A percentile compares a stretch with the other conserved stretches of the same genome.
Conservation (phyloP, 495 filamentous ascomycete species). For the Hyaloscypha hepaticicola region DNA sequence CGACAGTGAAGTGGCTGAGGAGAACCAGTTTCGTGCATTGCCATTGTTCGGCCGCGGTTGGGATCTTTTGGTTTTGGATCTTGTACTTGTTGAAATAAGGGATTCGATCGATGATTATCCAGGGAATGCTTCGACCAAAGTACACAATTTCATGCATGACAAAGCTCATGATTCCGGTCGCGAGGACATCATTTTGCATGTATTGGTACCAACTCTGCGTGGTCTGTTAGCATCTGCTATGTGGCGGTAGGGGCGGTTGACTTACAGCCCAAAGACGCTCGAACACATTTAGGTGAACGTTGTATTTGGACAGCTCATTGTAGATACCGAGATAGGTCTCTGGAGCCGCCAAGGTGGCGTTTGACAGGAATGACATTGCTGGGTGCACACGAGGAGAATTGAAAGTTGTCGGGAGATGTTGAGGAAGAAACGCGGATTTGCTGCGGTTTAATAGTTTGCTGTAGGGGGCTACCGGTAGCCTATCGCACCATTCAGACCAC, state of each 20-base stretch:
- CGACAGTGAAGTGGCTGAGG: conserved; percentile 92
- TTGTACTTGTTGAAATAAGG: conserved; percentile 90
- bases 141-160: conserved; percentile 92
- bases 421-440: conserved; percentile 9
- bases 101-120: conserved; percentile 88
- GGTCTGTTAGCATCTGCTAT: conserved; percentile 25
- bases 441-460: background rate
- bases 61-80: conserved; percentile 91
- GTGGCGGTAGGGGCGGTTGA: conserved; percentile 17
- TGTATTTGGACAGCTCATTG: conserved; percentile 82
- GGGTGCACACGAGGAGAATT: background rate
- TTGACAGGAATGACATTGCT: conserved; percentile 25
- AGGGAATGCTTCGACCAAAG: conserved; percentile 88
- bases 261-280: conserved; percentile 89
- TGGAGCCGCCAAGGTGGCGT: conserved; percentile 38
- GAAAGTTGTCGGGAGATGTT: conserved; percentile 8
- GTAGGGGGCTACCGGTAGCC: background rate
- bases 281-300: conserved; percentile 78
- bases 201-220: conserved; percentile 82
- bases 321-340: conserved; percentile 77
- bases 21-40: conserved; percentile 89
- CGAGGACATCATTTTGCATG: conserved; percentile 96
- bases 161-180: conserved; percentile 96
- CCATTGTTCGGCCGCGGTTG: conserved; percentile 88
- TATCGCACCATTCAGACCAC: conserved; percentile 12